Conservation (phyloP, 2,329 filamentous ascomycete species). For the Neophaeococcomyces mojaviensis region DNA sequence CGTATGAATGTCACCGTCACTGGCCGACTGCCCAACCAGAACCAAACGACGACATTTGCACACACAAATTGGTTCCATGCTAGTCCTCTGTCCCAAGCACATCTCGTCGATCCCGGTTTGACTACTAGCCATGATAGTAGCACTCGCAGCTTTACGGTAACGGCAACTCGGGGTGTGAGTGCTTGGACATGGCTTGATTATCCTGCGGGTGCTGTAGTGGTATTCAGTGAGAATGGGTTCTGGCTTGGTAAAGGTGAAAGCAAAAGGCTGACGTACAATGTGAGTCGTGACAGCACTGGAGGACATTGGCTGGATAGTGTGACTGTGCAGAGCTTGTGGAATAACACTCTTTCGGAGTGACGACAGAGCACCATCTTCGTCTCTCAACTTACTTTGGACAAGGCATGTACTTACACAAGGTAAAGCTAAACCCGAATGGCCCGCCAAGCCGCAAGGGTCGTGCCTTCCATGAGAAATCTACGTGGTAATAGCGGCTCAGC, state of each 20-base stretch:
- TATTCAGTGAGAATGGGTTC: constrained; percentile 50
- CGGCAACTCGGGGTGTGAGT: constrained; percentile 42
- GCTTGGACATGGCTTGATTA: constrained; percentile 52
- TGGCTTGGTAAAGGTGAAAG: constrained; percentile 40
- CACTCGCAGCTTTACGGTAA: constrained; percentile 38
- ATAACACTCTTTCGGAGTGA: constrained; percentile 22
- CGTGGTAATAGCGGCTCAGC: too few relatives aligned
- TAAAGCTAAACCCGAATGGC: too few relatives aligned
- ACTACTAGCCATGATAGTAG: constrained; percentile 26
- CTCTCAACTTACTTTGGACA: too few relatives aligned
- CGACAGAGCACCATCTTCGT: too few relatives aligned
- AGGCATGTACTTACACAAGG: too few relatives aligned
- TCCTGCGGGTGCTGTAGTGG: constrained; percentile 41
- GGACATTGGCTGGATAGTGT: constrained; percentile 42
- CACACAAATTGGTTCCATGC: constrained; percentile 48
- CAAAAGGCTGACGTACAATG: constrained; percentile 39
- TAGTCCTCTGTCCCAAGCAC: constrained; percentile 37
- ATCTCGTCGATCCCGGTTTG: constrained; percentile 44
- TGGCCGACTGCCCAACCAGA: constrained; percentile 42
- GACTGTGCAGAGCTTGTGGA: constrained; percentile 47
- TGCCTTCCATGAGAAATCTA: too few relatives aligned
- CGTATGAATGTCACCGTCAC: constrained; percentile 38
- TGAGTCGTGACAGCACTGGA: constrained; percentile 38
- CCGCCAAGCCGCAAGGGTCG: too few relatives aligned
- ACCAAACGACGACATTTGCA: constrained; percentile 34